Conservation (phyloP, 1,284 basidiomycete species). For the Sanghuangporus baumii region DNA sequence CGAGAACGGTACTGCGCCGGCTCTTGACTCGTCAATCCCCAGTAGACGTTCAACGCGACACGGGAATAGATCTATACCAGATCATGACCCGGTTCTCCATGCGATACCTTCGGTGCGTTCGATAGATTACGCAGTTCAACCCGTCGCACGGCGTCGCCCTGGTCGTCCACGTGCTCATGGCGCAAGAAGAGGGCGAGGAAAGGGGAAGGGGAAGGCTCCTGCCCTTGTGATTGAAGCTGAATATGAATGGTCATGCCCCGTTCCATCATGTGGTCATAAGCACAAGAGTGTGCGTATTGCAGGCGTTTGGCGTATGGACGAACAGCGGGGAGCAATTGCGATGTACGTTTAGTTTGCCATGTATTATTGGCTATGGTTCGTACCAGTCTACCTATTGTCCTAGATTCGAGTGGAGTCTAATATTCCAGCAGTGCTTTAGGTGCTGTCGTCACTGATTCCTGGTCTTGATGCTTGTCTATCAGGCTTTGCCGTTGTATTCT, state of each 20-base stretch:
- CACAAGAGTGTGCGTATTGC: constrained; percentile 53
- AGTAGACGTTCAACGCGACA: no score
- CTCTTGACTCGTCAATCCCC: not conserved
- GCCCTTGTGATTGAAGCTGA: constrained; percentile 34
- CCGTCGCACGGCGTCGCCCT: not conserved
- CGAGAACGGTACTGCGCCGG: not conserved
- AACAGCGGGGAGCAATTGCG: constrained; percentile 39
- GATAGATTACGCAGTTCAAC: not conserved
- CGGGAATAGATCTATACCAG: no score
- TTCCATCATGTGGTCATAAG: constrained; percentile 43
- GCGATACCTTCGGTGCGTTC: not conserved
- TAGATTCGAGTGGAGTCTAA: no score
- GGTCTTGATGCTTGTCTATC: no score
- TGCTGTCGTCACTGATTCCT: no score
- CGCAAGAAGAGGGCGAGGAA: constrained; percentile 32
- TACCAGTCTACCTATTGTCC: no score
- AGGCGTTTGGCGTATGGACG: constrained; percentile 45
- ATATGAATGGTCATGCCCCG: constrained; percentile 60
- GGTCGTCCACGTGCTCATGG: constrained; percentile 1
- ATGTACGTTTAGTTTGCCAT: constrained; percentile 35
- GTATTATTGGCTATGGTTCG: no score
- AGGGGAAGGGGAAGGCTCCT: constrained; percentile 26
- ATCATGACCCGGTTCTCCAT: not conserved
- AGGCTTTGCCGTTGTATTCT: no score
- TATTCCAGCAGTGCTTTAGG: no score